phyloP scores from a whole-genome alignment of 2,329 filamentous ascomycete species.

The Huntiella bhutanensis region DNA sequence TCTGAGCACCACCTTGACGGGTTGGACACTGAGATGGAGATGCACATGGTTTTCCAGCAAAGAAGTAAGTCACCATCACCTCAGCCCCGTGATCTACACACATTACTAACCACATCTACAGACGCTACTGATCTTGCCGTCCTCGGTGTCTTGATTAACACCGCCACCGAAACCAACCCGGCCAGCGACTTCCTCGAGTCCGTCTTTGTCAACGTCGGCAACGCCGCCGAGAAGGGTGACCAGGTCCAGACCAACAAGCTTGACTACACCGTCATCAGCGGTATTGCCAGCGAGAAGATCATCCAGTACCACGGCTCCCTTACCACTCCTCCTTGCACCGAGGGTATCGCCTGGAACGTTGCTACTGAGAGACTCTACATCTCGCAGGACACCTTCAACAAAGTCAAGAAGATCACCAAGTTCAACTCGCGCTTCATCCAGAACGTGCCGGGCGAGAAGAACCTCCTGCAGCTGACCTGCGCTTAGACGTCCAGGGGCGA shows the following conservation, averaged over 20 bases:
- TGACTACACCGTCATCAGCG: constrained; percentile 23
- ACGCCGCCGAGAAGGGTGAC: constrained; percentile 16
- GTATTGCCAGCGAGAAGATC: constrained; percentile 18
- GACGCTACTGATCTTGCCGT: constrained; percentile 17
- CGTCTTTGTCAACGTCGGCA: constrained; percentile 21
- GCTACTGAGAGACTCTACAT: constrained; percentile 28
- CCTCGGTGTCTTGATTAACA: constrained; percentile 21
- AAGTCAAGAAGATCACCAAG: constrained; percentile 32
- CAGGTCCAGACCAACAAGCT: constrained; percentile 19
- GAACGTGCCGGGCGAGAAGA: constrained; percentile 26
- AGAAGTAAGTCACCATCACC: constrained; percentile 4
- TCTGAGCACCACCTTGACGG: constrained; percentile 36
- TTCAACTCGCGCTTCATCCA: constrained; percentile 38
- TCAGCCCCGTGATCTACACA: background rate
- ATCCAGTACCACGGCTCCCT: constrained; percentile 34
- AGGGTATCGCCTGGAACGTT: constrained; percentile 35
- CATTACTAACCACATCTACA: background rate
- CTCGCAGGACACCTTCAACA: constrained; percentile 28
- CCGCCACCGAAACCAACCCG: constrained; percentile 13
- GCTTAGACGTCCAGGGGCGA: background rate
- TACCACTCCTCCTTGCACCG: constrained; percentile 42
- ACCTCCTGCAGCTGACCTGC: constrained; percentile 17
- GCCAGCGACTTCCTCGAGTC: constrained; percentile 17
- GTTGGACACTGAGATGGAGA: constrained; percentile 22
- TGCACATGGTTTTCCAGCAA: constrained; percentile 24